These are phyloP conservation scores for Ogataea allantospora DNA, from an alignment of 805 yeast species.

Conservation along the genomic window DNA sequence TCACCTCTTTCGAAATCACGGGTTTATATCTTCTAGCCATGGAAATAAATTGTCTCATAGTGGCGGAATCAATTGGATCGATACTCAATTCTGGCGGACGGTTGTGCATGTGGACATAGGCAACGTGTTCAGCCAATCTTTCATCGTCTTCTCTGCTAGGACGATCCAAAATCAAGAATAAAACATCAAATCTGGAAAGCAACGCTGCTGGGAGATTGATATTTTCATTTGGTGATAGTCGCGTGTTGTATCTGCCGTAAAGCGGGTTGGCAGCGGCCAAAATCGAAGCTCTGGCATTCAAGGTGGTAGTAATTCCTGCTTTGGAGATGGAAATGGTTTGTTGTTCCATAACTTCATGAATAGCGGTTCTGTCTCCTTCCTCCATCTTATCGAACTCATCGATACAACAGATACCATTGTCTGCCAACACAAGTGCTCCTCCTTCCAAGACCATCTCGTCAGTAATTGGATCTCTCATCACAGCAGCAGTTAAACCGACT, in stretches of 20 bases:
- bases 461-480: constrained; percentile 97
- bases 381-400: constrained; percentile 99
- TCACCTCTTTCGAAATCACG: constrained; percentile 75
- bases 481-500: constrained; percentile 98
- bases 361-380: constrained; percentile 93
- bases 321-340: constrained; percentile 96
- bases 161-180: constrained; percentile 81
- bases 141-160: constrained; percentile 81
- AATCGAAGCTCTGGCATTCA: constrained; percentile 93
- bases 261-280: constrained; percentile 98
- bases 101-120: constrained; percentile 93
- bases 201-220: constrained; percentile 96
- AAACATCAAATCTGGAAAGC: constrained; percentile 88
- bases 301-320: constrained; percentile 95
- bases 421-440: constrained; percentile 95
- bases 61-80: constrained; percentile 72
- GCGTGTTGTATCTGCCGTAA: constrained; percentile 90
- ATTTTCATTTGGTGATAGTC: constrained; percentile 88
- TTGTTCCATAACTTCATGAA: constrained; percentile 99
- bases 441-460: constrained; percentile 98
- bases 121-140: constrained; percentile 87
- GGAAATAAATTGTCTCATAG: constrained; percentile 85
- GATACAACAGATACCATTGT: constrained; percentile 96
- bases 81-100: constrained; percentile 76
- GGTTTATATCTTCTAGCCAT: constrained; percentile 86